These are phyloP conservation scores for Saturnispora serradocipensis DNA, from an alignment of 805 yeast genomes.

Conservation along the genomic window DNA sequence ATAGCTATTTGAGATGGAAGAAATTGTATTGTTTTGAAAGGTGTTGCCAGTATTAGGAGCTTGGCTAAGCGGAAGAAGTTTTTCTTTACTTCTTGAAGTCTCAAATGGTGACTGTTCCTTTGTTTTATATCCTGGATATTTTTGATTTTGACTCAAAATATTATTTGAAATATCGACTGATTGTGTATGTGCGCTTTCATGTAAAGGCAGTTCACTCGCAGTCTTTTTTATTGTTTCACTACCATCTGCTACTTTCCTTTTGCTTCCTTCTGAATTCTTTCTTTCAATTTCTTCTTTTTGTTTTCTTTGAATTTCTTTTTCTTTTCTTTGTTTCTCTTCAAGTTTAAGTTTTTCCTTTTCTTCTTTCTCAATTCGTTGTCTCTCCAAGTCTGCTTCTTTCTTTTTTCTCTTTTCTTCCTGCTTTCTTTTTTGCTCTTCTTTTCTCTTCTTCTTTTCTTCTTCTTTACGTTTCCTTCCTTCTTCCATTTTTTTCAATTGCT, in stretches of 20 bases:
- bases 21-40: not conserved
- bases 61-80: not conserved
- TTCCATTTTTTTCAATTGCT: constrained; percentile 35
- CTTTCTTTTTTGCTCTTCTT: constrained; percentile 18
- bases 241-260: not conserved
- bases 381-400: constrained; percentile 32
- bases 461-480: constrained; percentile 39
- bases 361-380: constrained; percentile 26
- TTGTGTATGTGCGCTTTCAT: not conserved
- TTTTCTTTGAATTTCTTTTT: constrained; percentile 20
- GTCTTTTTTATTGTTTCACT: not conserved
- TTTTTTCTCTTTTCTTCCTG: constrained; percentile 32
- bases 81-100: not conserved
- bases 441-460: constrained; percentile 32
- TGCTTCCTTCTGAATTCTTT: constrained; percentile 5
- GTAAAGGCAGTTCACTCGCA: not conserved
- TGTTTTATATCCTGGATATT: not conserved
- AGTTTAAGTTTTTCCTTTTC: constrained; percentile 32
- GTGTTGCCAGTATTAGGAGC: no score
- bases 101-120: not conserved
- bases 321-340: constrained; percentile 26
- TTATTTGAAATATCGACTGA: not conserved
- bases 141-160: no score
- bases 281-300: constrained; percentile 5
- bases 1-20: not conserved